phyloP scores from a whole-genome alignment of 139 green algal genomes.

The Dunaliella sp. region DNA sequence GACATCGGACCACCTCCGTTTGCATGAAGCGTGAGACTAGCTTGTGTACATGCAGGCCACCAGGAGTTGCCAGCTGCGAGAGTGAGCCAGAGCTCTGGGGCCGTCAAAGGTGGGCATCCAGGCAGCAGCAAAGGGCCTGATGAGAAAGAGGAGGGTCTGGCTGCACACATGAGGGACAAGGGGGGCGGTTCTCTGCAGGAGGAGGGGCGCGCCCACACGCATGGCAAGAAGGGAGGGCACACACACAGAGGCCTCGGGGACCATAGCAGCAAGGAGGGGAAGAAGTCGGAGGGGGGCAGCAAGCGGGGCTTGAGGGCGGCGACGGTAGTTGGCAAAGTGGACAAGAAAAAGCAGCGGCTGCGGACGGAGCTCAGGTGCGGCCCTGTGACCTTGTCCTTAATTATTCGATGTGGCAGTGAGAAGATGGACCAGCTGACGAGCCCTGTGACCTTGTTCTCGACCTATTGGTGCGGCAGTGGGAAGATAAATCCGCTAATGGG shows the following conservation, averaged over 20 bases:
- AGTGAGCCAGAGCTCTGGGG: background rate
- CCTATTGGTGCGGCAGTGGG: slow-evolving; percentile 8
- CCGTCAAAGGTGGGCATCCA: background rate
- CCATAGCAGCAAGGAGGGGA: background rate
- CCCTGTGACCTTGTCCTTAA: background rate
- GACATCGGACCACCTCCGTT: too few species aligned
- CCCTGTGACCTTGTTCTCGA: too few species aligned
- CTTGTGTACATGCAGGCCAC: too few species aligned
- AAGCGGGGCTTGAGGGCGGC: background rate
- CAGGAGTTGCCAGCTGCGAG: too few species aligned
- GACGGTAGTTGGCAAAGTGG: background rate
- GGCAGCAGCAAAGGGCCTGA: background rate
- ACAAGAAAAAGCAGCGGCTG: background rate
- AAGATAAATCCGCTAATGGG: slow-evolving; percentile 4
- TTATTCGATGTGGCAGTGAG: background rate
- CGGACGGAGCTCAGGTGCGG: background rate
- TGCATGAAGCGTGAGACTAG: too few species aligned
- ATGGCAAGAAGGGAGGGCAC: background rate
- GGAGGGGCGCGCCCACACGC: too few species aligned
- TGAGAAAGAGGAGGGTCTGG: background rate
- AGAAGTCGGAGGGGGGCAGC: background rate
- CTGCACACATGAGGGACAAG: background rate
- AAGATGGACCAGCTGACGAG: background rate
- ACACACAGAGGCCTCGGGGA: background rate
- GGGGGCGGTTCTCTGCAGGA: background rate